Evolutionary conservation across 768 basidiomycete species (phyloP).

Genomic region (Xanthoconium purpureum): DNA sequence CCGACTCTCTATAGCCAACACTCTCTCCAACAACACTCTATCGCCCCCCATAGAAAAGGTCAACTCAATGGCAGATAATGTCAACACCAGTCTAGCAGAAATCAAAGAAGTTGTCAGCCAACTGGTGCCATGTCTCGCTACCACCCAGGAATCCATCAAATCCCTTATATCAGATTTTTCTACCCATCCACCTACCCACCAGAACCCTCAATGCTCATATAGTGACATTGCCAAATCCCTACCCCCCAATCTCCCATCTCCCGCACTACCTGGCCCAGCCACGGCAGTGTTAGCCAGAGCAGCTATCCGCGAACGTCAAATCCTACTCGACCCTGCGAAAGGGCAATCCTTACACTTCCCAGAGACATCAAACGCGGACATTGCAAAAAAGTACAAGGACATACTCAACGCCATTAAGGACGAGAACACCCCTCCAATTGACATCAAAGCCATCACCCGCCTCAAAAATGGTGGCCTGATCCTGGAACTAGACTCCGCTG

Average conservation of each 20-base stretch:
- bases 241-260: neutral
- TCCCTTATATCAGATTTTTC: too few species aligned
- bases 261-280: too few species aligned
- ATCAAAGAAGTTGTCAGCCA: neutral
- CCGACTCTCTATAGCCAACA: neutral
- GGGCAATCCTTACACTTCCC: neutral
- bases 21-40: too few species aligned
- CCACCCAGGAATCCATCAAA: neutral
- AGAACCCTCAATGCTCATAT: neutral
- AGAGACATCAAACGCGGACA: accelerated
- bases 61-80: too few species aligned
- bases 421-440: accelerated
- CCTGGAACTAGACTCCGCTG: neutral
- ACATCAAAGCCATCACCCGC: neutral
- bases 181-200: neutral
- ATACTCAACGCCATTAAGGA: neutral
- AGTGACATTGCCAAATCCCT: neutral
- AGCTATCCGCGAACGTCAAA: neutral
- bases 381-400: accelerated
- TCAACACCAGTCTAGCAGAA: too few species aligned
- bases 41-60: too few species aligned
- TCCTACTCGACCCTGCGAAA: neutral
- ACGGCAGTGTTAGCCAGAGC: neutral
- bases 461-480: neutral
- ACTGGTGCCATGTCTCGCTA: neutral